phyloP scores from a whole-genome alignment of 306 rosid species.

The Cucumis cinereus region DNA sequence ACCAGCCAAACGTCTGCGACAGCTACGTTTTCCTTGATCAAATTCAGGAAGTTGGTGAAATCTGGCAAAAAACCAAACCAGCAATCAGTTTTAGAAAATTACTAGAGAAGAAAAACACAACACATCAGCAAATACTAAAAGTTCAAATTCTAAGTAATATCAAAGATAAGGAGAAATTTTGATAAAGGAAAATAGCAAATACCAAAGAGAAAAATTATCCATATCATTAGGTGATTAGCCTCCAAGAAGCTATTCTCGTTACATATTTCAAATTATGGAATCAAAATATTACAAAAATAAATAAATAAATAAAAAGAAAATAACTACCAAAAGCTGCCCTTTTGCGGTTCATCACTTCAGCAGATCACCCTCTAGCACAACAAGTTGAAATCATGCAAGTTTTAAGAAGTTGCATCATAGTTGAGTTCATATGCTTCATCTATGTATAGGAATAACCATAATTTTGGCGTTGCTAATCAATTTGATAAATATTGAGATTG shows the following conservation, averaged over 20 bases:
- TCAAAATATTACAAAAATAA: not conserved
- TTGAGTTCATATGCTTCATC: not conserved
- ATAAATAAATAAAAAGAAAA: not conserved
- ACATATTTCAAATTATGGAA: not conserved
- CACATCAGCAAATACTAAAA: not conserved
- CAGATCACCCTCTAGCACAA: not conserved
- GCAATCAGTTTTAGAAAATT: conserved; percentile 1
- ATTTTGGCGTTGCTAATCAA: not conserved
- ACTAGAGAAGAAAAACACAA: not conserved
- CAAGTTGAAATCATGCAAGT: not conserved
- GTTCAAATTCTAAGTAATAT: not conserved
- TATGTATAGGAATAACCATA: not conserved
- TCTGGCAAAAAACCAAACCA: conserved; percentile 25
- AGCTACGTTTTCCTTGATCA: conserved; percentile 92
- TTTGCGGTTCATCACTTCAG: not conserved
- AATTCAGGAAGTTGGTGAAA: conserved; percentile 89
- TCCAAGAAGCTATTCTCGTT: not conserved
- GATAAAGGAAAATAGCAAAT: not conserved
- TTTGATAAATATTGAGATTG: not conserved
- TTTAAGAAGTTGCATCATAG: not conserved
- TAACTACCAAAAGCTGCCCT: not conserved
- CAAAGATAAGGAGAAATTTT: not conserved
- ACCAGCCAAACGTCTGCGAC: conserved; percentile 90
- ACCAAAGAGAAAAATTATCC: not conserved
- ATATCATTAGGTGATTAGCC: not conserved